phyloP scores from a whole-genome alignment of 2,329 filamentous ascomycete species.

The Ustulina deusta region DNA sequence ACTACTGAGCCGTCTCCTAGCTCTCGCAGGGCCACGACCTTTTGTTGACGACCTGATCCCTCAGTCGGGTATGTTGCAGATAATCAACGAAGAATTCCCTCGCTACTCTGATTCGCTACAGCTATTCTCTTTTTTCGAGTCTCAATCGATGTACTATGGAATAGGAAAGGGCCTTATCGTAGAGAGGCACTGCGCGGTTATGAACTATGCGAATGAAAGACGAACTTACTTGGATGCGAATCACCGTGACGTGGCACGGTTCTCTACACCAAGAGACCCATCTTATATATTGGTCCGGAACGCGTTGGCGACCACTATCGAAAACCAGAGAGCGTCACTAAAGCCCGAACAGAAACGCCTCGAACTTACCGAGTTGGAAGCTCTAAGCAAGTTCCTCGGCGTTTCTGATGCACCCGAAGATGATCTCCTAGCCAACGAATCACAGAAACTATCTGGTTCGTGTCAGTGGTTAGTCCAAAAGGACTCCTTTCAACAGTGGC shows the following conservation, averaged over 20 bases:
- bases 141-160: slow-evolving; percentile 42
- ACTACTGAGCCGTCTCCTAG: slow-evolving; percentile 44
- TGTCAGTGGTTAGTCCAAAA: slow-evolving; percentile 31
- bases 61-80: slow-evolving; percentile 46
- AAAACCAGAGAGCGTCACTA: neutral
- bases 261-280: slow-evolving; percentile 41
- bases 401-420: slow-evolving; percentile 4
- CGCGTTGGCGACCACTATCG: slow-evolving; percentile 39
- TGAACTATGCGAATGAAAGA: slow-evolving; percentile 49
- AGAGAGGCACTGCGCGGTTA: slow-evolving; percentile 48
- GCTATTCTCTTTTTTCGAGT: slow-evolving; percentile 53
- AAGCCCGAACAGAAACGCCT: neutral
- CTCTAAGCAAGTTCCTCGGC: neutral
- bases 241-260: slow-evolving; percentile 50
- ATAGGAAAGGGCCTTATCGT: slow-evolving; percentile 41
- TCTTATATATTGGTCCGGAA: slow-evolving; percentile 48
- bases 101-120: slow-evolving; percentile 40
- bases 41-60: slow-evolving; percentile 51
- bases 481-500: slow-evolving; percentile 32
- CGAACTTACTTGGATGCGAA: slow-evolving; percentile 48
- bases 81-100: slow-evolving; percentile 54
- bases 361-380: neutral
- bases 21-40: slow-evolving; percentile 36
- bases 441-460: slow-evolving; percentile 19
- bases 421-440: slow-evolving; percentile 12